Percentiles rank a stretch among this genome's conserved stretches.
Evolutionary conservation across 306 rosid genomes (phyloP).

Genomic region (Canavalia ensiformis): DNA sequence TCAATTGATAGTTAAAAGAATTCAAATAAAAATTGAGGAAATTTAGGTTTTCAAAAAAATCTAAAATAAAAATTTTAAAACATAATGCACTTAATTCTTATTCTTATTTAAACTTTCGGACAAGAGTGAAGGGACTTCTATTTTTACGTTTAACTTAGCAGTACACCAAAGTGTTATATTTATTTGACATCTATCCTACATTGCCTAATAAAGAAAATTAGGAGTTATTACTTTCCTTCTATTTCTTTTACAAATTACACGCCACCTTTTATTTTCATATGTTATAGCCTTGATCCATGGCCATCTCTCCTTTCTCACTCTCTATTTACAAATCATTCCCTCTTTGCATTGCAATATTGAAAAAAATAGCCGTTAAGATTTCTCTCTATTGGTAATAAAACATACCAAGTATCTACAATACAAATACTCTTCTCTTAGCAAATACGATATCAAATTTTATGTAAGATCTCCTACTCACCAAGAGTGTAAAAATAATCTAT

Average conservation of each 20-base stretch:
- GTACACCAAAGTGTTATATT: not conserved
- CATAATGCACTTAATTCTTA: not conserved
- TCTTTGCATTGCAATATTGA: not conserved
- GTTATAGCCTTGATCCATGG: not conserved
- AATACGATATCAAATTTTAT: conserved; percentile 35
- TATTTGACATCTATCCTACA: not conserved
- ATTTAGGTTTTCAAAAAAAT: not conserved
- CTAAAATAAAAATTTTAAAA: not conserved
- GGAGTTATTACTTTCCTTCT: not conserved
- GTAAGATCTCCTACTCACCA: conserved; percentile 45
- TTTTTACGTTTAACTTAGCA: too few relatives aligned
- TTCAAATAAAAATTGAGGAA: not conserved
- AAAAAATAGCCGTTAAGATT: conserved; percentile 57
- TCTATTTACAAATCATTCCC: conserved; percentile 38
- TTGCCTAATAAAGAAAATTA: not conserved
- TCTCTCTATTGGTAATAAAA: not conserved
- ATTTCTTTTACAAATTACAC: not conserved
- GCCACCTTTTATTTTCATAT: not conserved
- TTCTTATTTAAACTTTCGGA: not conserved
- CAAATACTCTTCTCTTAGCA: conserved; percentile 10
- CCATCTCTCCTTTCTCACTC: not conserved
- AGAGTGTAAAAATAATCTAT: conserved; percentile 43
- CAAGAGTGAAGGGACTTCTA: not conserved
- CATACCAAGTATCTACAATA: not conserved
- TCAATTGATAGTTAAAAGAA: not conserved